Percentiles rank a stretch among this genome's conserved stretches.
Evolutionary conservation across 2,329 filamentous ascomycete genomes (phyloP).

Genomic region (Xylaria sp.): DNA sequence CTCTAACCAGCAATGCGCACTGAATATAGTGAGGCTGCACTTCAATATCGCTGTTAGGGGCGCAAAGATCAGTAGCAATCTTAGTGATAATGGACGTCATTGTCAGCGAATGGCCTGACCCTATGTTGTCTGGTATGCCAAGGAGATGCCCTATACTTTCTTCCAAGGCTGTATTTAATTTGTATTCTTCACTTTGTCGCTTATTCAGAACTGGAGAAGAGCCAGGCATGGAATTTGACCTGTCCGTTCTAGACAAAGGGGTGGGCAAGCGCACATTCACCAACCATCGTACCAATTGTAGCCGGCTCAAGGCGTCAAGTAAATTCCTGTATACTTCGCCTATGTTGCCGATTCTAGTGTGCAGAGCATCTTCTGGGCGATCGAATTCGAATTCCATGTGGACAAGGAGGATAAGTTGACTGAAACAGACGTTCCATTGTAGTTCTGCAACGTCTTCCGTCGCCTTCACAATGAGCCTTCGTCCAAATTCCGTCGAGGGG

Average conservation of each 20-base stretch:
- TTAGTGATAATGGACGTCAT: constrained; percentile 69
- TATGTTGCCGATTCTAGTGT: constrained; percentile 69
- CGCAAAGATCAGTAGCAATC: constrained; percentile 73
- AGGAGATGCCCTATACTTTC: constrained; percentile 72
- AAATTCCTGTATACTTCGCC: constrained; percentile 76
- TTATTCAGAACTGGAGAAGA: constrained; percentile 51
- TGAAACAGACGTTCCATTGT: constrained; percentile 79
- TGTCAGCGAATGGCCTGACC: constrained; percentile 53
- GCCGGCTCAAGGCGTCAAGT: constrained; percentile 75
- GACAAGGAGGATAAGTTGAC: constrained; percentile 82
- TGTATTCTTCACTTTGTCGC: constrained; percentile 58
- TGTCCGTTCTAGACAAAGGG: constrained; percentile 57
- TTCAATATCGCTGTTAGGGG: constrained; percentile 72
- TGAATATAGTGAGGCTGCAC: constrained; percentile 70
- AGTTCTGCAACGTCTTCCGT: constrained; percentile 81
- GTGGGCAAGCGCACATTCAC: constrained; percentile 67
- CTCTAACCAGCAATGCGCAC: constrained; percentile 69
- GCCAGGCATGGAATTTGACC: constrained; percentile 51
- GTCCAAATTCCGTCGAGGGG: constrained; percentile 79
- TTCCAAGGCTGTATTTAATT: constrained; percentile 68
- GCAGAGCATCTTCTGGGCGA: constrained; percentile 73
- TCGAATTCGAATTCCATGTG: constrained; percentile 89
- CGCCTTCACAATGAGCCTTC: constrained; percentile 77
- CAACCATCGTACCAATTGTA: constrained; percentile 80
- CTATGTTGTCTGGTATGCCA: constrained; percentile 62